Base-by-base conservation (phyloP, 2,329 filamentous ascomycete genomes). In the Metarhizium anisopliae region DNA sequence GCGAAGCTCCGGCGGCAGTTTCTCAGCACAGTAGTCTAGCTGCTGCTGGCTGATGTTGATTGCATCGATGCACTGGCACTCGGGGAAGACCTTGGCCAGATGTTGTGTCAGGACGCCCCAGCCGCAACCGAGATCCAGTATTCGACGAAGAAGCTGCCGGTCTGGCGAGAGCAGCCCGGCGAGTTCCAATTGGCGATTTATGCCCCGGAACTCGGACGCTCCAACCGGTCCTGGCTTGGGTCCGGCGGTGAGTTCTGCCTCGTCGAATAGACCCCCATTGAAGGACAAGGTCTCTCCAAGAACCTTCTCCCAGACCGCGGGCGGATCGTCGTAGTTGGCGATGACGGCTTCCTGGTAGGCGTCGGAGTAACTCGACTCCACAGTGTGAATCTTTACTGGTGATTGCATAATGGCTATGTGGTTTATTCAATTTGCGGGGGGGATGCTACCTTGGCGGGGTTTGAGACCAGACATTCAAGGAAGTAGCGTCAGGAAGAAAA, bases 61-160 rank as follows among this genome's bases (percentile, higher is more conserved):
- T 18, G 55, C 55, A 30, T 56, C 55, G 51, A 56, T 53, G 54
- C 50, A 29, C 29, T n/a, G 50, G 45, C 54, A 56, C 29, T 56
- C 54, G 7, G 50, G 42, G 20, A 56, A 56, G 20, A 20, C 25
- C 43, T 14, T 53, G 40, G 55, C 51, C 20, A 56, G 50, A 18
- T 53, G 38, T 36, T 45, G 43, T 2, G 55, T 50, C 16, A 56
- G 50, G 16, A 56, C 30, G 13, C 55, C 55, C 55, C 55, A 56
- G 51, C 55, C 55, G 42, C 55, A 56, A 18, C 55, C 51, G 8
- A 56, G 32, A 50, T 56, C 51, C 51, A 56, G 18, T 14, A 53
- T 56, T 8, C 54, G 50, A n/a, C 11, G 18, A 25, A 56, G 29
- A 13, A 30, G 50, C 16, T 6, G 38, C 20, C 52, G 18, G 38